Conservation (phyloP, 2,329 filamentous ascomycete genomes). For the Verticillium nonalfalfae region DNA sequence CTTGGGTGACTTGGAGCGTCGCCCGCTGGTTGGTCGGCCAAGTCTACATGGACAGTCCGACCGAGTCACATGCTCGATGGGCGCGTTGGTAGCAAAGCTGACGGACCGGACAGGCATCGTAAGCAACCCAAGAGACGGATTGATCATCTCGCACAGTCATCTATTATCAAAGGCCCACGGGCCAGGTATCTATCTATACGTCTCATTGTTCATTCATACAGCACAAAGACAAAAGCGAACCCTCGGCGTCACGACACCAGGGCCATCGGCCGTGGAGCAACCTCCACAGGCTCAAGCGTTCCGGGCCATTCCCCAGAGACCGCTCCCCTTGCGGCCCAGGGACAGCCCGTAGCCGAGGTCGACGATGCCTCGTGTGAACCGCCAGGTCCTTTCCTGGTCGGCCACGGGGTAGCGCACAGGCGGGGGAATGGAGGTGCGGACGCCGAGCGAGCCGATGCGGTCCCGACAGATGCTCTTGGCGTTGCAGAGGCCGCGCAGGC, state of each 20-base stretch:
- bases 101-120: too few species aligned
- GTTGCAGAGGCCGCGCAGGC: constrained; percentile 78
- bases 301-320: constrained; percentile 32
- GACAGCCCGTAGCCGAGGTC: constrained; percentile 51
- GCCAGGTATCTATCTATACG: too few species aligned
- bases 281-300: constrained; percentile 25
- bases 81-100: too few species aligned
- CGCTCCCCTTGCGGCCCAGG: constrained; percentile 29
- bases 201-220: not conserved
- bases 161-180: too few species aligned
- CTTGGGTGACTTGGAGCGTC: too few species aligned
- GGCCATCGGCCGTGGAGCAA: too few species aligned
- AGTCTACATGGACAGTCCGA: too few species aligned
- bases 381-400: constrained; percentile 57
- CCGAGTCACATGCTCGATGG: too few species aligned
- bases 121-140: too few species aligned
- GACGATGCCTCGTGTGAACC: constrained; percentile 55
- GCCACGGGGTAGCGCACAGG: constrained; percentile 76
- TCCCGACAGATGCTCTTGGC: constrained; percentile 82
- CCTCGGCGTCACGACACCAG: too few species aligned
- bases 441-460: constrained; percentile 51
- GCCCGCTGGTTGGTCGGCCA: too few species aligned
- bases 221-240: not conserved
- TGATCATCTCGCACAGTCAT: too few species aligned
- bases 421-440: constrained; percentile 72